Evolutionary conservation across 2,329 filamentous ascomycete genomes (phyloP).

Genomic region (Aspergillus pseudotamarii): DNA sequence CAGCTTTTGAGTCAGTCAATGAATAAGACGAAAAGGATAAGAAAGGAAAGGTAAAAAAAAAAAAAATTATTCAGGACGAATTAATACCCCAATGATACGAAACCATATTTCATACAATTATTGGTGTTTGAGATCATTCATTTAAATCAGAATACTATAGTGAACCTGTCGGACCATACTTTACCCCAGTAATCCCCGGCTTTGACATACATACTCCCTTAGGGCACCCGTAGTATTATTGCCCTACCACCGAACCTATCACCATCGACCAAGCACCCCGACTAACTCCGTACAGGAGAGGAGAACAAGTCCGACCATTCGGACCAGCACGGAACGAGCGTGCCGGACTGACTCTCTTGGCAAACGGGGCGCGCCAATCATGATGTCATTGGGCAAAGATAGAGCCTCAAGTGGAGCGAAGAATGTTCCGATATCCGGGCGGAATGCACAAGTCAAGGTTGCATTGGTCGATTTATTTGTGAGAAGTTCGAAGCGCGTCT

Average conservation of each 20-base stretch:
- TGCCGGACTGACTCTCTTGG: conserved; percentile 11
- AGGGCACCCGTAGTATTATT: not conserved
- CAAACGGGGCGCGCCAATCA: conserved; percentile 3
- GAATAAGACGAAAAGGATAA: not conserved
- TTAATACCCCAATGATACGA: not conserved
- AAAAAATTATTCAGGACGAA: not conserved
- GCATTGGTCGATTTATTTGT: not conserved
- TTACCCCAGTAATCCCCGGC: not conserved
- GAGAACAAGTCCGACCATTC: not conserved
- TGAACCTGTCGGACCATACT: not conserved
- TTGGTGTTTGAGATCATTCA: not conserved
- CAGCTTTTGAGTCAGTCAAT: not conserved
- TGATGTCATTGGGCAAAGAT: conserved; percentile 12
- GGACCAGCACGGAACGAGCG: not conserved
- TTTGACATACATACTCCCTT: not conserved
- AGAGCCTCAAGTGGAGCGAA: conserved; percentile 12
- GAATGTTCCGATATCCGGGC: not conserved
- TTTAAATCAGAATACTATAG: not conserved
- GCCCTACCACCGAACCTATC: not conserved
- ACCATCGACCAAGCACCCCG: not conserved
- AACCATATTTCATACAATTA: not conserved
- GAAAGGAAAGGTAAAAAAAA: not conserved
- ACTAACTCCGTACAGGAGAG: not conserved
- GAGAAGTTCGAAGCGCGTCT: not conserved
- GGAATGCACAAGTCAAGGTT: not conserved